Conservation (phyloP, 768 basidiomycete species). For the Pulveroboletus sp. region DNA sequence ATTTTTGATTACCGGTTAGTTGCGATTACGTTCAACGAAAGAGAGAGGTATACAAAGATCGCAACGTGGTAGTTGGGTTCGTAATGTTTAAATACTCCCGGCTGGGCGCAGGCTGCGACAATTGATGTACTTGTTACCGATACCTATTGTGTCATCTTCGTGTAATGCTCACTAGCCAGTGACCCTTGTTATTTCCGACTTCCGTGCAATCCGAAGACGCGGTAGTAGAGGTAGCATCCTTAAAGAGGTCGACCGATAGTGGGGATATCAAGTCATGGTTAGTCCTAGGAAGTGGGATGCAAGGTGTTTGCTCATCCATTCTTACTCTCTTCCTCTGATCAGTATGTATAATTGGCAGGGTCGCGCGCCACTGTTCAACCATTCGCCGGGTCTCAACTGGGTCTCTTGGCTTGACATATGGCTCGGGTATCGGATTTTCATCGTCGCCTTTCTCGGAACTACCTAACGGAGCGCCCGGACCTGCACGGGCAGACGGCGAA, state of each 20-base stretch:
- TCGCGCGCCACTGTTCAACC: conserved; percentile 31
- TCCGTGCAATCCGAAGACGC: conserved; percentile 32
- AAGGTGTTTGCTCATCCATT: conserved; percentile 3
- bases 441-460: conserved; percentile 22
- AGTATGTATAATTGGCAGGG: conserved; percentile 15
- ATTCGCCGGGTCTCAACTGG: conserved; percentile 22
- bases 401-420: conserved; percentile 23
- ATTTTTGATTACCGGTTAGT: conserved; percentile 59
- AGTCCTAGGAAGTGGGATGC: not conserved
- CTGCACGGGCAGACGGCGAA: conserved; percentile 21
- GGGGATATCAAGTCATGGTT: conserved; percentile 17
- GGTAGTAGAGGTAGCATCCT: conserved; percentile 23
- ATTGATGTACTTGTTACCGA: not conserved
- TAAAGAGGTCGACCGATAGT: conserved; percentile 20
- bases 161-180: conserved; percentile 29
- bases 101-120: not conserved
- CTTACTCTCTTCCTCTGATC: conserved; percentile 11
- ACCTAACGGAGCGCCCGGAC: conserved; percentile 8
- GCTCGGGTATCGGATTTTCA: conserved; percentile 1
- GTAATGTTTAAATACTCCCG: not conserved
- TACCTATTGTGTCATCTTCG: conserved; percentile 10
- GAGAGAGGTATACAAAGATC: conserved; percentile 19
- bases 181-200: conserved; percentile 28
- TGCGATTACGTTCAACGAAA: conserved; percentile 45
- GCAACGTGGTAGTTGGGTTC: not conserved